A percentile compares a stretch with the other conserved stretches of the same genome.
phyloP scores from a whole-genome alignment of 345 rosid genomes.

The Eucalyptus erythrocorys region DNA sequence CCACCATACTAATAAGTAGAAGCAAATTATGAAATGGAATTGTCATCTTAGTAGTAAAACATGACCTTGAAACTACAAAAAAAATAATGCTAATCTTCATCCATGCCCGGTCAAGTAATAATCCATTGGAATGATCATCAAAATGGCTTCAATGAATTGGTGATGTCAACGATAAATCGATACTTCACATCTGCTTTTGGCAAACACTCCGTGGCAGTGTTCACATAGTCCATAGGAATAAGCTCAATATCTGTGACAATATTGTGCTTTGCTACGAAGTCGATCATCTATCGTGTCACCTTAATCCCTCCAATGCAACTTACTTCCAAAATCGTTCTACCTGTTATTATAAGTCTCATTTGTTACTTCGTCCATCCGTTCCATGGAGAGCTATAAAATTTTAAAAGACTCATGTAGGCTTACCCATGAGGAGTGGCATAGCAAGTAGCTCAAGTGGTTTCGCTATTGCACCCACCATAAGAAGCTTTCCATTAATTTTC shows the following conservation, averaged over 20 bases:
- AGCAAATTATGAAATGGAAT: not conserved
- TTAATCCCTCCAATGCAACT: conserved; percentile 6
- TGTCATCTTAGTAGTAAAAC: not conserved
- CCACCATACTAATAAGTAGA: not conserved
- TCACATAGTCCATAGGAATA: conserved; percentile 8
- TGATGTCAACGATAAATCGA: conserved; percentile 15
- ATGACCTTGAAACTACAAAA: not conserved
- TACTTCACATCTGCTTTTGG: not conserved
- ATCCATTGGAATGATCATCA: not conserved
- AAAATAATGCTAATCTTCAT: not conserved
- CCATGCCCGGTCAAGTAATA: not conserved
- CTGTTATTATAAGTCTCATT: not conserved
- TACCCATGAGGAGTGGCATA: conserved; percentile 16
- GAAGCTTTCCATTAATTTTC: conserved; percentile 32
- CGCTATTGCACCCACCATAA: conserved; percentile 31
- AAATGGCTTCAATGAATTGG: not conserved
- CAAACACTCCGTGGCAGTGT: conserved; percentile 5
- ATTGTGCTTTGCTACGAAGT: conserved; percentile 1
- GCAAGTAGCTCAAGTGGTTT: conserved; percentile 31
- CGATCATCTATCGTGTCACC: conserved; percentile 19
- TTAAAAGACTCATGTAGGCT: not conserved
- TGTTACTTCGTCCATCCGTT: not conserved
- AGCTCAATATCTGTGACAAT: conserved; percentile 1
- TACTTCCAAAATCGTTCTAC: conserved; percentile 5
- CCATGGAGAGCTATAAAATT: not conserved